These are phyloP conservation scores for Zymoseptoria tritici DNA, from an alignment of 2,329 filamentous ascomycete species.

Conservation along the genomic window DNA sequence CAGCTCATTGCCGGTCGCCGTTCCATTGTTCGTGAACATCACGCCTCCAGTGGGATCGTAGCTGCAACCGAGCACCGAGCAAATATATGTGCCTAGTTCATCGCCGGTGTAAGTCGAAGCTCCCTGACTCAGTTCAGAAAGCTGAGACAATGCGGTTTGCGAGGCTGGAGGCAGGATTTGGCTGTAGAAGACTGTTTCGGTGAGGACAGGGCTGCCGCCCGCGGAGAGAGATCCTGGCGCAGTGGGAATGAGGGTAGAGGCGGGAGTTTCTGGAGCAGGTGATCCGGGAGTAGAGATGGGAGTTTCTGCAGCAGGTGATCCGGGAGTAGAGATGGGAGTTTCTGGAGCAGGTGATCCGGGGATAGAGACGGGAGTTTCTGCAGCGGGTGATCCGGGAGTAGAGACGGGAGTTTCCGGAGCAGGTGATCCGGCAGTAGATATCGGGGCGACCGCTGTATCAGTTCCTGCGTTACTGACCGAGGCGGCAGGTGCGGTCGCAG, in stretches of 20 bases:
- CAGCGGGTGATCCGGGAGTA: not conserved
- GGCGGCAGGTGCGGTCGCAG: not conserved
- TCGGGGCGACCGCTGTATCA: not conserved
- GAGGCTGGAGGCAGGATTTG: not conserved
- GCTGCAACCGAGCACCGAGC: not conserved
- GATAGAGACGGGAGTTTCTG: not conserved
- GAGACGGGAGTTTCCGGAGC: not conserved
- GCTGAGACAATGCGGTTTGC: not conserved
- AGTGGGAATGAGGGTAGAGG: not conserved
- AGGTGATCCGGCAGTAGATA: not conserved
- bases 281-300: too few relatives aligned
- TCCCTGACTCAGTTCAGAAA: not conserved
- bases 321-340: too few relatives aligned
- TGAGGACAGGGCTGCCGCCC: not conserved
- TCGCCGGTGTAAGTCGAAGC: not conserved
- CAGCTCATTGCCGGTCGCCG: not conserved
- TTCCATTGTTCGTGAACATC: not conserved
- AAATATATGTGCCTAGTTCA: not conserved
- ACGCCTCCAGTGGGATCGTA: not conserved
- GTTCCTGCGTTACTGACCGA: not conserved
- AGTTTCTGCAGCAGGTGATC: too few relatives aligned
- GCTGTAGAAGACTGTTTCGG: constrained; percentile 9
- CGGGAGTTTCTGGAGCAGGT: too few relatives aligned
- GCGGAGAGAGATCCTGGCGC: not conserved
- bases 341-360: too few relatives aligned